A percentile compares a stretch with the other conserved stretches of the same genome.
Conservation (phyloP, 352 stramenopile genomes). For the Pythium coloratum region DNA sequence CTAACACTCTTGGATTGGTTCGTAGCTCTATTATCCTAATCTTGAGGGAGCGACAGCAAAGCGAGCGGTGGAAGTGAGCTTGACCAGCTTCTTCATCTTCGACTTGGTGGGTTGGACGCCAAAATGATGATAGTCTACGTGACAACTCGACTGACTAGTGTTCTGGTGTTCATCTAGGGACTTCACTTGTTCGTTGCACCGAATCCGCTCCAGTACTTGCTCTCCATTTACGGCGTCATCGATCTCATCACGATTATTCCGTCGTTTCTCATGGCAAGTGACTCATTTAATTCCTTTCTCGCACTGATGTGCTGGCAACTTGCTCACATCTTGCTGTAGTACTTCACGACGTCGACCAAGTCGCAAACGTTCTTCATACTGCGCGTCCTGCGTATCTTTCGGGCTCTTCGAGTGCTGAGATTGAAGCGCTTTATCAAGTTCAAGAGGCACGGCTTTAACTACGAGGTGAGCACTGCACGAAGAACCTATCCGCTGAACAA, state of each 20-base stretch:
- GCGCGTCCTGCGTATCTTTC: constrained; percentile 68
- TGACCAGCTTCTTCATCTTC: constrained; percentile 62
- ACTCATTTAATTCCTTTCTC: neutral
- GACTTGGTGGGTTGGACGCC: constrained; percentile 38
- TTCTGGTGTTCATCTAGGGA: constrained; percentile 11
- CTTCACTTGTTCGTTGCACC: constrained; percentile 52
- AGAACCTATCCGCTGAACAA: neutral
- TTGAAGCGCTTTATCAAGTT: constrained; percentile 59
- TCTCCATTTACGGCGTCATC: constrained; percentile 57
- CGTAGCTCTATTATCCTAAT: constrained; percentile 43
- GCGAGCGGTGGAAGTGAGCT: constrained; percentile 37
- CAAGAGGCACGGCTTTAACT: constrained; percentile 71
- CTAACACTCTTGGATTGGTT: neutral
- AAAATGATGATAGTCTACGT: neutral
- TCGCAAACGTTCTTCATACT: constrained; percentile 66
- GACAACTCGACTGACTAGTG: neutral
- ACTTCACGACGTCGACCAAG: constrained; percentile 40
- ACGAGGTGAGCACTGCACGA: constrained; percentile 43
- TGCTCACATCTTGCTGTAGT: constrained; percentile 18
- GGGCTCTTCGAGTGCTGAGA: constrained; percentile 56
- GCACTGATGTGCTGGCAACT: too few relatives aligned
- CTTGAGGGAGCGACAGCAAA: constrained; percentile 20
- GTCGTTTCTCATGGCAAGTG: constrained; percentile 51
- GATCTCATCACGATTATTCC: constrained; percentile 74
- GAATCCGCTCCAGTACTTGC: constrained; percentile 43